Evolutionary conservation across 1,284 basidiomycete species (phyloP).

Genomic region (Pascua sp.): DNA sequence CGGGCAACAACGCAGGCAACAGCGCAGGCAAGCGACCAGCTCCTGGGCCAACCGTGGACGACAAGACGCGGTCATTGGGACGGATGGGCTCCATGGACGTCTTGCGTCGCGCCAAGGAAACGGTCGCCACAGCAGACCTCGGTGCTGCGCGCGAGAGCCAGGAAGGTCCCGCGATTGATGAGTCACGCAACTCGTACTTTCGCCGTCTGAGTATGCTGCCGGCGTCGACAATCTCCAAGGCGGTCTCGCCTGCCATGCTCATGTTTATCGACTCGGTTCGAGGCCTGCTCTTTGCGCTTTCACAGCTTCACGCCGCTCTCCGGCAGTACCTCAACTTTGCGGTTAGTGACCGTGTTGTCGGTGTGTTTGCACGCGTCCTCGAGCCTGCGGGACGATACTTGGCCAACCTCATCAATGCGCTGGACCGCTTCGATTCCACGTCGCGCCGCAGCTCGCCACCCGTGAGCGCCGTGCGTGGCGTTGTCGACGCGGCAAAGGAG

Average conservation of each 20-base stretch:
- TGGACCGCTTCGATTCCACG: slow-evolving; percentile 88
- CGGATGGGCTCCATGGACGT: slow-evolving; percentile 28
- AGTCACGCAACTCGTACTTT: slow-evolving; percentile 90
- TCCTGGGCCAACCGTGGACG: slow-evolving; percentile 6
- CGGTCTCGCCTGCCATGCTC: slow-evolving; percentile 69
- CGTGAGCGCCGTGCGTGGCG: slow-evolving; percentile 63
- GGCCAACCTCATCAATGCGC: slow-evolving; percentile 75
- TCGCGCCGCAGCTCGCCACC: slow-evolving; percentile 66
- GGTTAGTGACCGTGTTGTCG: slow-evolving; percentile 78
- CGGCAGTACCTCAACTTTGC: slow-evolving; percentile 84
- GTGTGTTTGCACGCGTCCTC: slow-evolving; percentile 75
- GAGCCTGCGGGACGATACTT: slow-evolving; percentile 80
- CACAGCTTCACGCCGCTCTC: slow-evolving; percentile 85
- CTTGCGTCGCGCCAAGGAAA: background rate
- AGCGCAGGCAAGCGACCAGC: slow-evolving; percentile 2
- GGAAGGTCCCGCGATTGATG: slow-evolving; percentile 54
- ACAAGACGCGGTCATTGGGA: slow-evolving; percentile 12
- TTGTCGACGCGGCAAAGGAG: slow-evolving; percentile 81
- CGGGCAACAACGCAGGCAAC: background rate
- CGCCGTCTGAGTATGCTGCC: slow-evolving; percentile 74
- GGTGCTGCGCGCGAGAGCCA: slow-evolving; percentile 13
- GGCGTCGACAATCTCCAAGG: slow-evolving; percentile 61
- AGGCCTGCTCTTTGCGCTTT: slow-evolving; percentile 86
- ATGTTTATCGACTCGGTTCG: slow-evolving; percentile 81
- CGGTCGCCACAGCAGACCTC: slow-evolving; percentile 3